Evolutionary conservation across 495 filamentous ascomycete species (phyloP).

Genomic region (Aspergillus kassunensis): DNA sequence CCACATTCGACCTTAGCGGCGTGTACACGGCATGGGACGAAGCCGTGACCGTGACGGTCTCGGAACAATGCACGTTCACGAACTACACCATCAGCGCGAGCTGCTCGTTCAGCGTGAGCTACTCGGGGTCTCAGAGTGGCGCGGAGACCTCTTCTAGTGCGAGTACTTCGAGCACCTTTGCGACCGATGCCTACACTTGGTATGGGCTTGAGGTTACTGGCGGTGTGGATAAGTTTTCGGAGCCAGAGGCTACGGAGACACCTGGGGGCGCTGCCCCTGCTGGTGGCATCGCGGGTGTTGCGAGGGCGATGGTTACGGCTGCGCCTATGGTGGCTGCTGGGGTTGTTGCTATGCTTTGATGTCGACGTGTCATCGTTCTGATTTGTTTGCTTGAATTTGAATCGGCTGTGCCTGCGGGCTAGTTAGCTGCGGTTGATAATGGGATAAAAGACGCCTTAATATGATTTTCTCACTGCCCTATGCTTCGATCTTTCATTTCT

Average conservation of each 20-base stretch:
- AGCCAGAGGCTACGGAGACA: conserved; percentile 8
- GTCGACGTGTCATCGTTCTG: no score
- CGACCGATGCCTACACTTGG: not conserved
- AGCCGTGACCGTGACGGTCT: not conserved
- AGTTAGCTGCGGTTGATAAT: no score
- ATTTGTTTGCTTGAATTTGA: no score
- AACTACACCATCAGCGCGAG: not conserved
- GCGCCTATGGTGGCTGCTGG: not conserved
- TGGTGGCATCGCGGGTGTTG: not conserved
- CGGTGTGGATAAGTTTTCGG: not conserved
- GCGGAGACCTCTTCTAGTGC: not conserved
- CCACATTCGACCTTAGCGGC: not conserved
- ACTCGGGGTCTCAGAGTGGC: not conserved
- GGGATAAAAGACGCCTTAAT: no score
- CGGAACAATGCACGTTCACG: not conserved
- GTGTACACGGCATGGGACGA: not conserved
- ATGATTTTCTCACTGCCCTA: no score
- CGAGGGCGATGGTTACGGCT: not conserved
- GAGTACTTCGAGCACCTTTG: not conserved
- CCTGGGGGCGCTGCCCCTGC: conserved; percentile 2
- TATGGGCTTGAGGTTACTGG: not conserved
- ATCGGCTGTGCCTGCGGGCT: no score
- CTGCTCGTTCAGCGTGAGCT: not conserved
- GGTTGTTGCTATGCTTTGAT: conserved; percentile 1
- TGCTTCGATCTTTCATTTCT: no score